Base-by-base conservation (phyloP, 768 basidiomycete genomes). In the Termitomyces eurrhizus region DNA sequence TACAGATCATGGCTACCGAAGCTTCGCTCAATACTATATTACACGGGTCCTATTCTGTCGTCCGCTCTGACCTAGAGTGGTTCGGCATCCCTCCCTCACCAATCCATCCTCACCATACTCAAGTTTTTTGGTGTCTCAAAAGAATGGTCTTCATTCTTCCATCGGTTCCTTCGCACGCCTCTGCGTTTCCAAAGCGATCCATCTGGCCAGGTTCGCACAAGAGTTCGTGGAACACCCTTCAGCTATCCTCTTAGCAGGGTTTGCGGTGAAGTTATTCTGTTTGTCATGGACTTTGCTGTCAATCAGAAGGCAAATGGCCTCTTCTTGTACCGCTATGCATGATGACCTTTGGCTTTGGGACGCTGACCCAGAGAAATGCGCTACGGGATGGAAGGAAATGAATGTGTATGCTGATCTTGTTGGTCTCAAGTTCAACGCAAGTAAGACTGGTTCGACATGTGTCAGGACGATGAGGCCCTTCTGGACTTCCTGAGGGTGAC, bases 321-420 rank as follows among this genome's bases (percentile, higher is more conserved):
- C 12, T 77, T 71, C 65, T 71, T 82, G 16, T 74, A 80, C 54
- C 70, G 78, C 54, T 75, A n/a, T 80, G 66, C 77, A 80, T 64
- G 78, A 81, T 56, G 79, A 82, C 57, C 65, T 81, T 7, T 81
- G 78, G 78, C 62, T 80, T 18, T 79, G 75, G 75, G 72, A 77
- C 52, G 63, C 73, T 0, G 65, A 75, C 18, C 60, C 71, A 6
- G 46, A 60, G 33, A 73, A 72, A 54, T 75, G 75, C 36, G 74
- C 68, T 8, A 55, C 66, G 2, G 79, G 72, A 0, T 81, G 78
- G 78, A 66, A 63, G 44, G 78, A 74, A 66, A 78, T 81, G 75
- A 72, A 75, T 18, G 60, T 62, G n/a, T 81, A 75, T 53, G 77
- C 77, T 4, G 55, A 68, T 9, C 67, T 80, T 33, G 74, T 74